Base-by-base conservation (phyloP, 208 protist genomes). In the Angomonas ambiguus region DNA sequence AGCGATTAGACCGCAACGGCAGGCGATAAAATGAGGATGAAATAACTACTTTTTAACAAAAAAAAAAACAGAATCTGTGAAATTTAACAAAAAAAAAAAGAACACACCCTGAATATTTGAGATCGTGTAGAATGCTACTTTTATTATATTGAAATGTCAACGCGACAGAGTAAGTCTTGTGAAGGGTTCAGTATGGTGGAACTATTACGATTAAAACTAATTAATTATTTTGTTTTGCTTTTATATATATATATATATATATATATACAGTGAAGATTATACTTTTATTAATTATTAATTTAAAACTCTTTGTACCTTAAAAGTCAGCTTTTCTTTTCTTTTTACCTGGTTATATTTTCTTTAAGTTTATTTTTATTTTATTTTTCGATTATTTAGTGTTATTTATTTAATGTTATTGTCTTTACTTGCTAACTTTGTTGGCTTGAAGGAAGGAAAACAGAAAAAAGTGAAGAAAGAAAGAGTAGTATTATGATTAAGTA, bases 21-120 rank as follows among this genome's bases (percentile, higher is more conserved):
- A n/a, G n/a, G n/a, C n/a, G n/a, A n/a, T n/a, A n/a, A n/a, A n/a
- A n/a, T n/a, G n/a, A n/a, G n/a, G n/a, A n/a, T n/a, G n/a, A n/a
- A n/a, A n/a, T n/a, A n/a, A n/a, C n/a, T 48, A 11, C 38, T 48
- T 18, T 35, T 13, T 67, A 45, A 4, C 20, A 16, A 24, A 28
- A 68, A 69, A 42, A 69, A 25, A 25, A 65, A 57, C 25, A 42
- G 33, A 65, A 16, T 5, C 3, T 62, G 32, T 28, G 24, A n/a
- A 45, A 62, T 48, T 30, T 30, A 48, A 45, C 27, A 42, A 53
- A 11, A 28, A 53, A 53, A 53, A 53, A 24, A 18, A 28, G 27
- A 11, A 18, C 5, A 2, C 22, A 53, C 22, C 10, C 10, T 3
- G 48, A 53, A 53, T 18, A 53, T 3, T 18, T 18, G 10, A 53